A percentile compares a stretch with the other conserved stretches of the same genome.
Conservation (phyloP, 164 flowering plant species). For the Tinospora cordifolia region DNA sequence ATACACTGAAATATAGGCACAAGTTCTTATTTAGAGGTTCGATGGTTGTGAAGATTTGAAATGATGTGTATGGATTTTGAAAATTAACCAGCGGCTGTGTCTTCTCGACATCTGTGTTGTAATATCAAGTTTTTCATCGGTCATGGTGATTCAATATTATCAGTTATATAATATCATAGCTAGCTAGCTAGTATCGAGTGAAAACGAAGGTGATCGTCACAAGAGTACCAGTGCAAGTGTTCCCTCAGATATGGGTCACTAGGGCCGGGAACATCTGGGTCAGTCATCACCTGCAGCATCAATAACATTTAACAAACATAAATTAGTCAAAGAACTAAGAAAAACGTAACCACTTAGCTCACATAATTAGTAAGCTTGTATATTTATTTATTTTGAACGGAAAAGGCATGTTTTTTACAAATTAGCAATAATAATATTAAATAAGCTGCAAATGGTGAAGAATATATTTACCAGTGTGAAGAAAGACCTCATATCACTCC, state of each 20-base stretch:
- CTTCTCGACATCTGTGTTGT: too few relatives aligned
- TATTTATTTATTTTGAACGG: not conserved
- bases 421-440: not conserved
- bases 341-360: too few relatives aligned
- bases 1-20: too few relatives aligned
- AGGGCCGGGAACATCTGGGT: conserved; percentile 92
- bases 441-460: not conserved
- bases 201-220: too few relatives aligned
- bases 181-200: not conserved
- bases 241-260: conserved; percentile 85
- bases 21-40: too few relatives aligned
- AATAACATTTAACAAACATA: not conserved
- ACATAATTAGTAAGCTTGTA: too few relatives aligned
- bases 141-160: too few relatives aligned
- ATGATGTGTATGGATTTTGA: too few relatives aligned
- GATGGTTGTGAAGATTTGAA: too few relatives aligned
- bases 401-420: not conserved
- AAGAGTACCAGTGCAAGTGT: conserved; percentile 75
- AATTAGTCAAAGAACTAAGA: too few relatives aligned
- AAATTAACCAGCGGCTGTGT: too few relatives aligned
- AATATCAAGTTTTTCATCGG: too few relatives aligned
- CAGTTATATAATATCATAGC: not conserved
- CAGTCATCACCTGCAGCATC: conserved; percentile 65
- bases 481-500: conserved; percentile 53
- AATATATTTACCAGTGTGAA: conserved; percentile 47